Evolutionary conservation across 495 filamentous ascomycete species (phyloP), one percentile per base, ranked within the genome.

Genomic region (Daldinia childiae): DNA sequence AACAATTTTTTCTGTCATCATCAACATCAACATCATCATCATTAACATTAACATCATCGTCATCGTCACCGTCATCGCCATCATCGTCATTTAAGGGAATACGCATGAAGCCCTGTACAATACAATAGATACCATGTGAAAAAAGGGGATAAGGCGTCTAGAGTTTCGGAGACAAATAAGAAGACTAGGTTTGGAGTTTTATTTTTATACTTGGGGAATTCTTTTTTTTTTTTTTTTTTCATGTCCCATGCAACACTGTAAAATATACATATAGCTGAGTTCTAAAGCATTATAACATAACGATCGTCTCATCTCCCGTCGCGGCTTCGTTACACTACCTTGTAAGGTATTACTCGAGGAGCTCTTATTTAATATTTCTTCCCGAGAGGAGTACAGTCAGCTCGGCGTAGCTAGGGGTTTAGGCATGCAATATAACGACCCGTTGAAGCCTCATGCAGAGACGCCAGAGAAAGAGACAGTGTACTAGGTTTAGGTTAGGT

Each of bases 111-210:
- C 43, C 71, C 50, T 73, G 71, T 73, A 73, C 60, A 73, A 48
- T 73, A 73, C 58, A 39, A 73, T 73, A 73, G 71, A 73, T 69
- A 73, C 61, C 71, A 69, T 73, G 71, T 69, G 62, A 69, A 73
- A 73, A 71, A 64, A 54, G 50, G 65, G 66, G 61, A 54, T 30
- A n/a, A 65, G 70, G 65, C 57, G 62, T 68, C 60, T 55, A 58
- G 48, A 69, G 43, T 59, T 29, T 29, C n/a, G 43, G 62, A 56
- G 58, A 52, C 55, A 56, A 56, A 4, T 7, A 45, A 45, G 7
- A 60, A 64, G 64, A 63, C 51, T 36, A 45, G 39, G 52, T 39
- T 36, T 36, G 39, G 52, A 61, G 43, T 55, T 62, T 55, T 36
- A 32, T 9, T 26, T 48, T 48, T 45, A 19, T 19, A 11, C n/a